A percentile compares a stretch with the other conserved stretches of the same genome.
Conservation (phyloP, 352 stramenopile species). For the Thalassiosira ordinaria region DNA sequence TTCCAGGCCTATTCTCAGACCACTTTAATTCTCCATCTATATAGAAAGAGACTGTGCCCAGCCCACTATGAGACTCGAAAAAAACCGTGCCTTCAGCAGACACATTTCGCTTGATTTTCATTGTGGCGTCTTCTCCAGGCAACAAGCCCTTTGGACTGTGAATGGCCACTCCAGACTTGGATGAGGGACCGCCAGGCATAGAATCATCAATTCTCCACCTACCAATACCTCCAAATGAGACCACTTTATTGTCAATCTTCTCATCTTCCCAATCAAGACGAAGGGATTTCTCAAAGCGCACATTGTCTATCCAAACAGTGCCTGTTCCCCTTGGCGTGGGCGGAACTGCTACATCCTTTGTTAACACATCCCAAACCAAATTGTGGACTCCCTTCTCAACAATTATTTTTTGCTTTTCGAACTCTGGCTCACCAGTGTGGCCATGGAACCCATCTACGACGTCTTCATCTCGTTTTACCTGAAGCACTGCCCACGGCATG, state of each 20-base stretch:
- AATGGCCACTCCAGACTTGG: conserved; percentile 4
- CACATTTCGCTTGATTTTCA: neutral
- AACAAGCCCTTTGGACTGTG: conserved; percentile 37
- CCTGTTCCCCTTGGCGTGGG: neutral
- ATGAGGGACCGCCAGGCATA: neutral
- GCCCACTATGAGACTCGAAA: conserved; percentile 7
- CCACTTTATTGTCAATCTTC: neutral
- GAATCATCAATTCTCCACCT: conserved; percentile 32
- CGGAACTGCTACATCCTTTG: neutral
- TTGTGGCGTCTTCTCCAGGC: conserved; percentile 13
- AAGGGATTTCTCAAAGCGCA: neutral
- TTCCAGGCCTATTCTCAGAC: neutral
- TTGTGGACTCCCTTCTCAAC: conserved; percentile 10
- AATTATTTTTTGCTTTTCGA: neutral
- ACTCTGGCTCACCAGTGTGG: conserved; percentile 5
- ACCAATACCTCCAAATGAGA: conserved; percentile 28
- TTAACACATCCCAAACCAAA: conserved; percentile 13
- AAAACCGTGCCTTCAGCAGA: neutral
- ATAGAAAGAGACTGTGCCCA: conserved; percentile 31
- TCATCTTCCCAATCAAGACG: conserved; percentile 15
- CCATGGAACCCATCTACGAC: neutral
- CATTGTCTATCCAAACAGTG: conserved; percentile 29
- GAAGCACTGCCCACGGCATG: conserved; percentile 14
- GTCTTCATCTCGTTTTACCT: conserved; percentile 6
- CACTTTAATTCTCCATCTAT: neutral